phyloP scores from a whole-genome alignment of 331 rosid genomes.

The Acacia pycnantha region DNA sequence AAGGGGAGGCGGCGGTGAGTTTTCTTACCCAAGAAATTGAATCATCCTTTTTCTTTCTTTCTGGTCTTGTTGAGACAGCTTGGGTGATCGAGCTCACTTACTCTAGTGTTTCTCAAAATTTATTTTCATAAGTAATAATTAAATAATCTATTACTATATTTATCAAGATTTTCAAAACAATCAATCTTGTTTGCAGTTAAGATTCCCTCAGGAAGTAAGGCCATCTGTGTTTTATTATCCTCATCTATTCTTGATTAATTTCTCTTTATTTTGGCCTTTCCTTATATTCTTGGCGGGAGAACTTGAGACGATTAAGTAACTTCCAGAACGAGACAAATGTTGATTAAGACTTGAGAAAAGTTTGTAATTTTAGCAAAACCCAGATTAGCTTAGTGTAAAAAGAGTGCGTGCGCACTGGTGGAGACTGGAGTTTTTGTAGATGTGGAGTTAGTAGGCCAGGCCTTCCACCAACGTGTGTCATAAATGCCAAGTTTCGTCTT shows the following conservation, averaged over 20 bases:
- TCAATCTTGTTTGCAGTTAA: background rate
- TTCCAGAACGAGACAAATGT: background rate
- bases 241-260: background rate
- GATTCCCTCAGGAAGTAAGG: background rate
- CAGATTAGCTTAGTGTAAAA: background rate
- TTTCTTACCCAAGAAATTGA: background rate
- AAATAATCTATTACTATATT: background rate
- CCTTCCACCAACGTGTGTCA: slow-evolving; percentile 33
- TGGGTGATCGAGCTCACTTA: background rate
- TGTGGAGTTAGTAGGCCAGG: slow-evolving; percentile 36
- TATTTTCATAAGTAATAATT: background rate
- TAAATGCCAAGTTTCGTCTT: slow-evolving; percentile 29
- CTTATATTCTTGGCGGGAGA: background rate
- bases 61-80: background rate
- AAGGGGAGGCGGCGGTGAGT: background rate
- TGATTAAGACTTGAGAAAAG: background rate
- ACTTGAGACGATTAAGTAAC: background rate
- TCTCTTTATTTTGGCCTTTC: background rate
- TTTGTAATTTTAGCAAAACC: background rate
- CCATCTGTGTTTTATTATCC: background rate
- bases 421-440: background rate
- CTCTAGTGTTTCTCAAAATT: background rate
- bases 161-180: background rate
- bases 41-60: background rate
- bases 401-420: slow-evolving; percentile 20